Conservation (phyloP, 2,329 filamentous ascomycete genomes). For the Aspergillus tanneri region DNA sequence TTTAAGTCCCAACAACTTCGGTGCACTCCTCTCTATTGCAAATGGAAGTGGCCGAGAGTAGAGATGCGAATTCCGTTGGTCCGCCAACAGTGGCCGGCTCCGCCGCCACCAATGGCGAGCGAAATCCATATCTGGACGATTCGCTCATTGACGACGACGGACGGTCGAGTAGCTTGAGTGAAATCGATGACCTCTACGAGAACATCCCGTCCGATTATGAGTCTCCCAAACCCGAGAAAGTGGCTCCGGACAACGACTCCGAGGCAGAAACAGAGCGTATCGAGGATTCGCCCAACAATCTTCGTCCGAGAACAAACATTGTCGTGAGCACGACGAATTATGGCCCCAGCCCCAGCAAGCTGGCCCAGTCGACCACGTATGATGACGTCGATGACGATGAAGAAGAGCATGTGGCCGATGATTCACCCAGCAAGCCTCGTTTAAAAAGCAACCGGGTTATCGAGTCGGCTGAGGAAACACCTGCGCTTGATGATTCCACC, state of each 20-base stretch:
- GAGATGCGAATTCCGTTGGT: constrained; percentile 36
- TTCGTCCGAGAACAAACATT: constrained; percentile 60
- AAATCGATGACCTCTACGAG: constrained; percentile 78
- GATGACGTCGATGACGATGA: constrained; percentile 53
- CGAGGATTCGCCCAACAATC: constrained; percentile 77
- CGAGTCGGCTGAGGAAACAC: constrained; percentile 21
- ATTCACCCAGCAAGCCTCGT: constrained; percentile 42
- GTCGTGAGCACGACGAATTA: constrained; percentile 58
- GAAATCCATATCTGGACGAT: constrained; percentile 42
- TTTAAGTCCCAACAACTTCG: background rate
- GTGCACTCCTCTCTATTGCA: constrained; percentile 9
- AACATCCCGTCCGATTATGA: constrained; percentile 60
- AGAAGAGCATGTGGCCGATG: constrained; percentile 47
- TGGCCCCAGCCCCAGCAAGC: constrained; percentile 74
- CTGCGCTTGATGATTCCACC: constrained; percentile 27
- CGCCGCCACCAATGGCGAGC: constrained; percentile 38
- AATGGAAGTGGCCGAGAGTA: constrained; percentile 44
- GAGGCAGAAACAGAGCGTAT: constrained; percentile 94
- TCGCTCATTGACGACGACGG: constrained; percentile 58
- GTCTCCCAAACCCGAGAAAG: constrained; percentile 51
- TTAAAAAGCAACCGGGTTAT: constrained; percentile 34
- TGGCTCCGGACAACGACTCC: constrained; percentile 65
- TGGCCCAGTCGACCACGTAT: constrained; percentile 58
- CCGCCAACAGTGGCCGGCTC: constrained; percentile 34
- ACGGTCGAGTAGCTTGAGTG: constrained; percentile 86